These are phyloP conservation scores for Fusarium chuoi DNA, from an alignment of 2,329 filamentous ascomycete genomes.

Conservation along the genomic window DNA sequence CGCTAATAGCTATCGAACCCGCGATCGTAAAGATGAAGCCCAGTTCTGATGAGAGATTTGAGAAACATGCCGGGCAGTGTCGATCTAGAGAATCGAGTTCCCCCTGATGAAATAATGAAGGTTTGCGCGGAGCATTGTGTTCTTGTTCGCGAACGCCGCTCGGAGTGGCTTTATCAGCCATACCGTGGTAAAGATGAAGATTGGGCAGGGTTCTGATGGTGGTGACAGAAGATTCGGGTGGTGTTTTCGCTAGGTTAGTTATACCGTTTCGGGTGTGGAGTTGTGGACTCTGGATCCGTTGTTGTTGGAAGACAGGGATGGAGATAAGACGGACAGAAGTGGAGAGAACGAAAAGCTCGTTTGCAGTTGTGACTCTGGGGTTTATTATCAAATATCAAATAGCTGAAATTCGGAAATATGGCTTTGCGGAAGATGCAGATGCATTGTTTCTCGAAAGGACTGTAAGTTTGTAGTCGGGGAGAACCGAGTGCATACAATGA, in stretches of 20 bases:
- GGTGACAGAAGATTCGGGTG: neutral
- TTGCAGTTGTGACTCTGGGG: neutral
- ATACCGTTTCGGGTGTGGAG: neutral
- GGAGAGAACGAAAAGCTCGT: neutral
- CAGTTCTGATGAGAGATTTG: constrained; percentile 63
- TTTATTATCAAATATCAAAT: neutral
- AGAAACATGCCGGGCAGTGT: constrained; percentile 67
- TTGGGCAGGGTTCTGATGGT: neutral
- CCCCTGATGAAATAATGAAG: constrained; percentile 30
- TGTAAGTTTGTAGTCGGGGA: neutral
- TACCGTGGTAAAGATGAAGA: neutral
- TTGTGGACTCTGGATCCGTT: neutral
- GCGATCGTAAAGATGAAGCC: constrained; percentile 71
- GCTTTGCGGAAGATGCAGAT: too few relatives aligned
- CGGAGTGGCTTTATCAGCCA: neutral
- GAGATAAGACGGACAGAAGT: neutral
- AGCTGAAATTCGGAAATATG: too few relatives aligned
- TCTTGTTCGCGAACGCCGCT: constrained; percentile 1
- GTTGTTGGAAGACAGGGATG: neutral
- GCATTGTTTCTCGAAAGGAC: neutral
- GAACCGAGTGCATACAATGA: accelerated
- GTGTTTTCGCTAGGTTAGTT: neutral
- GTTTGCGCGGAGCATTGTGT: neutral
- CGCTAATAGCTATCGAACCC: constrained; percentile 72
- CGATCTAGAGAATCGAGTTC: constrained; percentile 70